Evolutionary conservation across 2,329 filamentous ascomycete species (phyloP).

Genomic region (Dothiorella sarmentorum): DNA sequence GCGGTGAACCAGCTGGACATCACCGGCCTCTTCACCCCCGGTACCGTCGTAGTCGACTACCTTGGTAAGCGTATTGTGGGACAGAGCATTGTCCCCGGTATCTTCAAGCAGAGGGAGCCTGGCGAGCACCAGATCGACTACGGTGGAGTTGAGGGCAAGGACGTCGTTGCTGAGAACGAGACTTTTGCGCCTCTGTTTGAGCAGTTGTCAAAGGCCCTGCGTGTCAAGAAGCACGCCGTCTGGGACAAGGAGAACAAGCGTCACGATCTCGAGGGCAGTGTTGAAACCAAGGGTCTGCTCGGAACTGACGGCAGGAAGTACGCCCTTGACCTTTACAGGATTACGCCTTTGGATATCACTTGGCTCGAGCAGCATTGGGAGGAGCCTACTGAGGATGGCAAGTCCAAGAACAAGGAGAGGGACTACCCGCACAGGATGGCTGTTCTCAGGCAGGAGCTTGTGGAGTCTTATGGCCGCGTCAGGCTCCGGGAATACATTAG

Average conservation of each 20-base stretch:
- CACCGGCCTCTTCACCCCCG: slow-evolving; percentile 87
- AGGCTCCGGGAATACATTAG: slow-evolving; percentile 90
- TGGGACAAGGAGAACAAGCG: slow-evolving; percentile 95
- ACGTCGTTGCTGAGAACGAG: slow-evolving; percentile 86
- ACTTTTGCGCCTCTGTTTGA: slow-evolving; percentile 80
- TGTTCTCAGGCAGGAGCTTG: slow-evolving; percentile 81
- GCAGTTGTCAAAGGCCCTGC: slow-evolving; percentile 84
- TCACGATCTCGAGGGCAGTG: slow-evolving; percentile 89
- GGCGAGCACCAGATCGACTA: slow-evolving; percentile 99
- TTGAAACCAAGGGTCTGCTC: slow-evolving; percentile 96
- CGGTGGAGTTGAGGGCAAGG: slow-evolving; percentile 94
- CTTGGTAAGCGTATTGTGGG: slow-evolving; percentile 95
- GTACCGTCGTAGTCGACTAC: slow-evolving; percentile 95
- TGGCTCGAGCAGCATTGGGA: slow-evolving; percentile 79
- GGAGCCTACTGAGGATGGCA: slow-evolving; percentile 41
- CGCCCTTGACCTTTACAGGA: slow-evolving; percentile 91
- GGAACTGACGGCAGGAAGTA: slow-evolving; percentile 97
- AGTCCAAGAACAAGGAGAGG: slow-evolving; percentile 46
- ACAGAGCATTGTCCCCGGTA: slow-evolving; percentile 96
- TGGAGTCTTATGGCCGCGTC: slow-evolving; percentile 78
- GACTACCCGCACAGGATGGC: slow-evolving; percentile 95
- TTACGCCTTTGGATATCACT: slow-evolving; percentile 83
- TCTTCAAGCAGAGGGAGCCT: slow-evolving; percentile 97
- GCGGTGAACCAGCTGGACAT: slow-evolving; percentile 97
- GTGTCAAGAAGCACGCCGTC: slow-evolving; percentile 90